Evolutionary conservation across 2,329 filamentous ascomycete genomes (phyloP), one percentile per base, ranked within the genome.

Genomic region (Fusarium algeriense): DNA sequence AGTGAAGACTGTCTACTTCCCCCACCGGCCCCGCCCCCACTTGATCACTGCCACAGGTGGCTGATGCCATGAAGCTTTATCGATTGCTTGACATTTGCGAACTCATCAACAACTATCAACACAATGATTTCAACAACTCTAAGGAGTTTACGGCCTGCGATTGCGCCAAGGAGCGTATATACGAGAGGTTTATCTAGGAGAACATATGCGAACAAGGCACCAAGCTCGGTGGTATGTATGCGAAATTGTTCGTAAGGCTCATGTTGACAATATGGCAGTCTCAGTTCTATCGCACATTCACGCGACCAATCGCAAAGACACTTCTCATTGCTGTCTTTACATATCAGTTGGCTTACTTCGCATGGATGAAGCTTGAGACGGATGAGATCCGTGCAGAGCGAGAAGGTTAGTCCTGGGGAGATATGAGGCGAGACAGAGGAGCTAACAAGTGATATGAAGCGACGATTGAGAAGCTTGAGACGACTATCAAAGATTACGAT

Each of bases 271-370:
- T 23, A 11, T 13, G 17, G 38, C 73, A 92, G 88, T 81, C 88
- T 53, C 83, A 86, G 49, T 95, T 95, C 82, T 95, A 94, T 84
- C 91, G 89, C 77, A 89, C 89, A 17, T 94, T 94, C 77, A 89
- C 90, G 41, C 86, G 91, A 3, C 92, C 93, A 5, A 85, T 95
- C 48, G 86, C 89, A 57, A 95, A 94, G 82, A 90, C 90, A 58
- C 88, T 93, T 71, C 85, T 95, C 40, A 86, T 92, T 77, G 92
- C 93, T 58, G 87, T 94, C 60, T 90, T 93, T 77, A 92, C 91
- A 4, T 96, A 95, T 80, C 93, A 96, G 81, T 75, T 92, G n/a
- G 81, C 87, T 17, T 95, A 95, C 81, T 93, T 89, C 83, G 83
- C 82, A 17, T 96, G 93, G 93, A 79, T 88, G 40, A 93, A 91